Evolutionary conservation across 345 rosid species (phyloP).

Genomic region (Excoecaria cochinchinensis): DNA sequence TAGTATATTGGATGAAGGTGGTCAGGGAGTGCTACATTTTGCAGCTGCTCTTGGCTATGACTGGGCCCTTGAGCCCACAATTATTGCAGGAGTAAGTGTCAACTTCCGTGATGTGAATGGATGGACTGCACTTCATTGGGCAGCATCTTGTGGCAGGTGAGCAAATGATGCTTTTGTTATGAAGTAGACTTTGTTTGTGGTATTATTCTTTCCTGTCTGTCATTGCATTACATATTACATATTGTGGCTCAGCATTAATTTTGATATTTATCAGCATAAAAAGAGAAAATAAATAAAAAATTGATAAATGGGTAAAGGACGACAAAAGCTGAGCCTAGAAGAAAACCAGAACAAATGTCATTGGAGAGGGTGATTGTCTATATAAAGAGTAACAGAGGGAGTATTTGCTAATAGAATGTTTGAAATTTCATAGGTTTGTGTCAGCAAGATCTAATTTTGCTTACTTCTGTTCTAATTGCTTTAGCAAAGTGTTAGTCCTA

Average conservation of each 20-base stretch:
- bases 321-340: background rate
- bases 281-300: background rate
- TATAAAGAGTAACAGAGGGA: too few species aligned
- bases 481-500: background rate
- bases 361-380: background rate
- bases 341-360: background rate
- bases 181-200: background rate
- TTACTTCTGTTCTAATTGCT: background rate
- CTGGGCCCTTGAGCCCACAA: conserved; percentile 89
- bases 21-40: conserved; percentile 90
- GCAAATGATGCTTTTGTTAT: conserved; percentile 18
- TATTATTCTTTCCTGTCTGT: conserved; percentile 8
- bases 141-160: conserved; percentile 91
- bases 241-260: background rate
- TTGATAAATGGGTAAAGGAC: background rate
- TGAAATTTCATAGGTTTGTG: background rate
- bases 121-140: conserved; percentile 99
- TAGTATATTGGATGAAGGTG: conserved; percentile 70
- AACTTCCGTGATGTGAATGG: conserved; percentile 91
- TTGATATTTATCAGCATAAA: background rate
- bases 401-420: background rate
- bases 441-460: background rate
- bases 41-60: conserved; percentile 96
- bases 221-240: background rate
- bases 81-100: conserved; percentile 76